phyloP scores from a whole-genome alignment of 441 rosid species.

The Cnidoscolus chayamansa region DNA sequence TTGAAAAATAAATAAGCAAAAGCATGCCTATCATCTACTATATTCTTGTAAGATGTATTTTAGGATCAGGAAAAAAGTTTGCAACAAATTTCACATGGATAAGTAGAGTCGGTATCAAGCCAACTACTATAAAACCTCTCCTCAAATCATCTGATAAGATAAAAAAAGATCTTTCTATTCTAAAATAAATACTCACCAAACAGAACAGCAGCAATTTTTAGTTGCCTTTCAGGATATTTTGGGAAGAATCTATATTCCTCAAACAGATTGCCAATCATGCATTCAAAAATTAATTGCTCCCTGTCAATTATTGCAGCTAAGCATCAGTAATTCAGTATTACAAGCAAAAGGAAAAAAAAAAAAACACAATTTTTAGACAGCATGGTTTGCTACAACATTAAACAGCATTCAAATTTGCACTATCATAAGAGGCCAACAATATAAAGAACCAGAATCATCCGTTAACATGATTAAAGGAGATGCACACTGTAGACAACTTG shows the following conservation, averaged over 20 bases:
- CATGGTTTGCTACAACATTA: background rate
- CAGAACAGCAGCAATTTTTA: slow-evolving; percentile 88
- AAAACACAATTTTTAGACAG: too few species aligned
- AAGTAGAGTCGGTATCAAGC: background rate
- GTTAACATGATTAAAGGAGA: background rate
- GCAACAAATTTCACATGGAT: background rate
- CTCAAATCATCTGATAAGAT: background rate
- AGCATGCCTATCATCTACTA: background rate
- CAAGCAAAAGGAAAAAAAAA: background rate
- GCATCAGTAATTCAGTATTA: slow-evolving; percentile 5
- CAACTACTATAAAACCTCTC: background rate
- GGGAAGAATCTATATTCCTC: slow-evolving; percentile 97
- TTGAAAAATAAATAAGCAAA: background rate
- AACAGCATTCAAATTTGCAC: background rate
- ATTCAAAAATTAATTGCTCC: slow-evolving; percentile 87
- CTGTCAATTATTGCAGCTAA: slow-evolving; percentile 41
- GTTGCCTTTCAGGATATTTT: slow-evolving; percentile 96
- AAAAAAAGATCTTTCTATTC: slow-evolving; percentile 8
- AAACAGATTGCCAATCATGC: slow-evolving; percentile 94
- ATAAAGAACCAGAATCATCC: background rate
- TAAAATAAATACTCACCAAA: slow-evolving; percentile 61
- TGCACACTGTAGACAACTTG: background rate
- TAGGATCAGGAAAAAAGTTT: background rate
- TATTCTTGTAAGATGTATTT: background rate
- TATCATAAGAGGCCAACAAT: background rate